Percentiles rank a stretch among this genome's conserved stretches.
Evolutionary conservation across 1,284 basidiomycete genomes (phyloP).

Genomic region (Rhodotorula glutinis): DNA sequence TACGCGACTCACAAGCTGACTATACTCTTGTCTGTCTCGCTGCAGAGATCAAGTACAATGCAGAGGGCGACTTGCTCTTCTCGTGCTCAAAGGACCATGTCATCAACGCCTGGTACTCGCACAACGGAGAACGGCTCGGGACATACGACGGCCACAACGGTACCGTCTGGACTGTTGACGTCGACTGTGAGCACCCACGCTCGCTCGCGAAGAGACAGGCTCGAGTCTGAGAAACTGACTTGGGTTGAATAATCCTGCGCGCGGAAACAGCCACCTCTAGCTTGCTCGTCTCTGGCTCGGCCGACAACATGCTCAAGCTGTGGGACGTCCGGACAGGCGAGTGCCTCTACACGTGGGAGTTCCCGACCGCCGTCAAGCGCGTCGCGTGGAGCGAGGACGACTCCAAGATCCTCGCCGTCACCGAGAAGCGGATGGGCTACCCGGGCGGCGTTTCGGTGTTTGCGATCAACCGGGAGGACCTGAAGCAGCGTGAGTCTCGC

Average conservation of each 20-base stretch:
- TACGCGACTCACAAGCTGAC: background rate
- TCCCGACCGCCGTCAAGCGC: conserved; percentile 94
- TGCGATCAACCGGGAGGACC: conserved; percentile 73
- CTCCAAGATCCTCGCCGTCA: conserved; percentile 77
- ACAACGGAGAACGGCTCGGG: conserved; percentile 95
- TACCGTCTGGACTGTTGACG: conserved; percentile 92
- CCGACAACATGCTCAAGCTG: conserved; percentile 85
- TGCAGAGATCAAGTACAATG: conserved; percentile 64
- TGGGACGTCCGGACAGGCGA: conserved; percentile 90
- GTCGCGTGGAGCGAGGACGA: conserved; percentile 88
- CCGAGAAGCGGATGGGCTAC: conserved; percentile 93
- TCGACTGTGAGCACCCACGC: conserved; percentile 91
- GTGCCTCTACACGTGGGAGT: conserved; percentile 91
- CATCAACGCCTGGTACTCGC: conserved; percentile 80
- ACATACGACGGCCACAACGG: conserved; percentile 97
- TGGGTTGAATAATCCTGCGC: background rate
- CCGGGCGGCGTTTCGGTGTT: conserved; percentile 82
- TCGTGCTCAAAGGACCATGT: conserved; percentile 92
- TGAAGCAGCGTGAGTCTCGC: conserved; percentile 65
- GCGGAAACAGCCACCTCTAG: conserved; percentile 66
- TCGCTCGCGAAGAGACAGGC: no score
- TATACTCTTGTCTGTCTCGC: no score
- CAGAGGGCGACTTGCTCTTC: conserved; percentile 93
- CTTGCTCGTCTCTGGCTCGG: conserved; percentile 78
- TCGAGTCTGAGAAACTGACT: background rate